These are phyloP conservation scores for Stevia rebaudiana DNA, from an alignment of 140 eudicot species.

Conservation along the genomic window DNA sequence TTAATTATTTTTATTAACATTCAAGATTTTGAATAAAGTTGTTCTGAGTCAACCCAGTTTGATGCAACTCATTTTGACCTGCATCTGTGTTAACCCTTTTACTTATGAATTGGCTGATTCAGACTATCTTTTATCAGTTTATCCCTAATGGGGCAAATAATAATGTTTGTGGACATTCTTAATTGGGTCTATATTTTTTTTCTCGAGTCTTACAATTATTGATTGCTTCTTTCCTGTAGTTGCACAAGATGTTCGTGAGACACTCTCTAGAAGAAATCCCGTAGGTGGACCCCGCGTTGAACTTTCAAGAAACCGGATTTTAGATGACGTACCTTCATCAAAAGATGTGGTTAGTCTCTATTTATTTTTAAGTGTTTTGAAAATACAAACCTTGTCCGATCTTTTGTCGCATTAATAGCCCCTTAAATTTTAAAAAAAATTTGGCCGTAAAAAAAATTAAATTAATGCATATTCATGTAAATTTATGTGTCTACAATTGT, in stretches of 20 bases:
- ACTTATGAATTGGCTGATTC: not conserved
- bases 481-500: too few relatives aligned
- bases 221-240: conserved; percentile 27
- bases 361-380: not conserved
- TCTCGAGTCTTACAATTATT: not conserved
- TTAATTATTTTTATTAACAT: not conserved
- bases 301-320: conserved; percentile 55
- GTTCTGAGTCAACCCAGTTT: too few relatives aligned
- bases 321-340: conserved; percentile 63
- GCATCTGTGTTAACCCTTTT: not conserved
- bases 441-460: too few relatives aligned
- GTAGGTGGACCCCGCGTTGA: conserved; percentile 52
- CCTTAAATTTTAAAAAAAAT: too few relatives aligned
- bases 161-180: too few relatives aligned
- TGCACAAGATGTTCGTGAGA: conserved; percentile 75
- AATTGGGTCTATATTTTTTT: not conserved
- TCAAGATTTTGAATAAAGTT: not conserved
- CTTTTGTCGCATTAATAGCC: not conserved
- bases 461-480: too few relatives aligned
- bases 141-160: not conserved
- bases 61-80: not conserved
- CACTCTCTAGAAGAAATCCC: conserved; percentile 66
- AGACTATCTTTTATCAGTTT: not conserved
- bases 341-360: conserved; percentile 54
- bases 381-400: not conserved